Conservation (phyloP, 202 grass and related monocot species). For the Zoysia matrella region DNA sequence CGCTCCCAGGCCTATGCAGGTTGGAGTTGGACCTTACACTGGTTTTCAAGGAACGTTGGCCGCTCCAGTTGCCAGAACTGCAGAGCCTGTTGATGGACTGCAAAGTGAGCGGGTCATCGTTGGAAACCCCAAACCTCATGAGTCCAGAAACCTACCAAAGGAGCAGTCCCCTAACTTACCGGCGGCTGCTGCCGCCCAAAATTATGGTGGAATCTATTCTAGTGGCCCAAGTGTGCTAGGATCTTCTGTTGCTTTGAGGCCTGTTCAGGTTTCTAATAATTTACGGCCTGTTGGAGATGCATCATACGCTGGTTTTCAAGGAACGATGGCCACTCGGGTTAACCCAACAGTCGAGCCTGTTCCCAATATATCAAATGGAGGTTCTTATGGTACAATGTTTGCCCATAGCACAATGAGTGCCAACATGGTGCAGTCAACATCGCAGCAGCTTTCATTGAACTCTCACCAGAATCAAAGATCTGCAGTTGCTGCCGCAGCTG, state of each 20-base stretch:
- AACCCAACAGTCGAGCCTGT: slow-evolving; percentile 10
- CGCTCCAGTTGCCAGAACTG: too few relatives aligned
- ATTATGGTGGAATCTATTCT: not conserved
- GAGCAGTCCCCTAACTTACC: slow-evolving; percentile 34
- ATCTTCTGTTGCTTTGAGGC: not conserved
- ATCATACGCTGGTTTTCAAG: slow-evolving; percentile 29
- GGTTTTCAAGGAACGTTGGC: too few relatives aligned
- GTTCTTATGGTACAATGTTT: slow-evolving; percentile 37
- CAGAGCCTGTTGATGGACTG: slow-evolving; percentile 48
- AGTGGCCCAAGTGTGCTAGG: not conserved
- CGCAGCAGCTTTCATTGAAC: slow-evolving; percentile 38
- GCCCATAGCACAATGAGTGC: slow-evolving; percentile 40
- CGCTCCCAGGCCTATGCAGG: too few relatives aligned
- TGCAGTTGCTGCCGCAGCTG: slow-evolving; percentile 38
- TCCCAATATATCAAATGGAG: slow-evolving; percentile 37
- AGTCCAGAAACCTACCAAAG: slow-evolving; percentile 12
- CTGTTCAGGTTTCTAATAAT: slow-evolving; percentile 26
- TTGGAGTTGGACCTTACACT: too few relatives aligned
- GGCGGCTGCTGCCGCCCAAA: not conserved
- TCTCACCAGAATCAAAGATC: slow-evolving; percentile 66
- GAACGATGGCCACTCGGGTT: not conserved
- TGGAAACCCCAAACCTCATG: slow-evolving; percentile 62
- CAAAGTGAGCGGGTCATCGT: slow-evolving; percentile 52
- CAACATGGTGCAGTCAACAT: slow-evolving; percentile 31
- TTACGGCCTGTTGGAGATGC: slow-evolving; percentile 32